phyloP scores from a whole-genome alignment of 208 protist species.

The Wallacemonas rigidus region DNA sequence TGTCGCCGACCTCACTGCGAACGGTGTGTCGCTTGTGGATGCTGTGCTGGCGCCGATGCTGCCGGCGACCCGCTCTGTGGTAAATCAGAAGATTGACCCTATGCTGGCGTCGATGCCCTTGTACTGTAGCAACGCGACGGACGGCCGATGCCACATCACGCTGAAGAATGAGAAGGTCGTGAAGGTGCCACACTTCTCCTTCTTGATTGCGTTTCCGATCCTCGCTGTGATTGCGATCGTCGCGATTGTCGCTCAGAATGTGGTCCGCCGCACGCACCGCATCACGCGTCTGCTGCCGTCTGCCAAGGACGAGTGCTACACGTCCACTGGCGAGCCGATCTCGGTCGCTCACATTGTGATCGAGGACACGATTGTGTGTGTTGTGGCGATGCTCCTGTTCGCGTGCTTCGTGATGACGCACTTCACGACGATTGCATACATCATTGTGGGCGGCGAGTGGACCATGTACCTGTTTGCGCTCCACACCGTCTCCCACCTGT shows the following conservation, averaged over 20 bases:
- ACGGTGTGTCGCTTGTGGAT: conserved; percentile 8
- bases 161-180: conserved; percentile 12
- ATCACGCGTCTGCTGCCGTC: conserved; percentile 7
- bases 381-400: conserved; percentile 8
- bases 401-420: conserved; percentile 10
- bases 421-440: conserved; percentile 9
- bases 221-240: conserved; percentile 2
- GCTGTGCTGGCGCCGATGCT: not conserved
- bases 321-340: not conserved
- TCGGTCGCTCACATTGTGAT: conserved; percentile 5
- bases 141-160: not conserved
- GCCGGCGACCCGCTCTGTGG: not conserved
- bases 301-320: conserved; percentile 7
- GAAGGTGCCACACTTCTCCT: conserved; percentile 5
- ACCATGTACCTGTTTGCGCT: conserved; percentile 17
- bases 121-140: not conserved
- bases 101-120: not conserved
- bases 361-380: conserved; percentile 15
- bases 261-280: conserved; percentile 5
- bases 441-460: conserved; percentile 14
- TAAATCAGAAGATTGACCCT: not conserved
- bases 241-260: conserved; percentile 8
- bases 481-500: conserved; percentile 8
- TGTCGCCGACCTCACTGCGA: not conserved
- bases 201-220: conserved; percentile 16